Conservation (phyloP, 108 stramenopile genomes). For the Schizochytrium sp. region DNA sequence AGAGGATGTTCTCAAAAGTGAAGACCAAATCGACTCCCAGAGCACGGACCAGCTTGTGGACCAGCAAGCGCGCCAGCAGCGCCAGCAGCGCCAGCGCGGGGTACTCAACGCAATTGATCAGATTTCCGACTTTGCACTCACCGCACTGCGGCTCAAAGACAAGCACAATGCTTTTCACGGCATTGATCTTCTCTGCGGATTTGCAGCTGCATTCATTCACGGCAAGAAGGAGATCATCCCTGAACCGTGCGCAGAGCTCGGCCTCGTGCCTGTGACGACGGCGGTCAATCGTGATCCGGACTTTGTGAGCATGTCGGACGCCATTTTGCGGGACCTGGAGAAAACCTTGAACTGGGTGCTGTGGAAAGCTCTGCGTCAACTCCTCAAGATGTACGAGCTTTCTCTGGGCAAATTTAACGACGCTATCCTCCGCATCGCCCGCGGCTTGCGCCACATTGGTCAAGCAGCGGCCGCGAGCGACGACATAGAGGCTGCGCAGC, state of each 20-base stretch:
- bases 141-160: background rate
- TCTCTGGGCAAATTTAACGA: background rate
- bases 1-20: background rate
- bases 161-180: conserved; percentile 10
- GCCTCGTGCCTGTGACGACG: background rate
- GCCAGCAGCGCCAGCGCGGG: background rate
- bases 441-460: background rate
- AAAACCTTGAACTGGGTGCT: background rate
- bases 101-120: background rate
- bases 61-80: background rate
- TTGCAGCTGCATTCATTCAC: background rate
- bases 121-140: background rate
- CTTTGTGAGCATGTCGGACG: background rate
- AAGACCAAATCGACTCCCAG: background rate
- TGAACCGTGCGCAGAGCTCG: background rate
- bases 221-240: background rate
- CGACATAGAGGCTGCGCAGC: background rate
- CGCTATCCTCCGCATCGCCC: background rate
- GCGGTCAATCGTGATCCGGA: background rate
- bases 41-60: background rate
- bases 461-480: background rate
- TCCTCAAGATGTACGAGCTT: background rate
- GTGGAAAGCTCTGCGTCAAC: background rate
- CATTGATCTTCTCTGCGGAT: background rate
- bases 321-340: background rate